Conservation (phyloP, 1,139 yeast species). For the Yamadazyma trypodendri region DNA sequence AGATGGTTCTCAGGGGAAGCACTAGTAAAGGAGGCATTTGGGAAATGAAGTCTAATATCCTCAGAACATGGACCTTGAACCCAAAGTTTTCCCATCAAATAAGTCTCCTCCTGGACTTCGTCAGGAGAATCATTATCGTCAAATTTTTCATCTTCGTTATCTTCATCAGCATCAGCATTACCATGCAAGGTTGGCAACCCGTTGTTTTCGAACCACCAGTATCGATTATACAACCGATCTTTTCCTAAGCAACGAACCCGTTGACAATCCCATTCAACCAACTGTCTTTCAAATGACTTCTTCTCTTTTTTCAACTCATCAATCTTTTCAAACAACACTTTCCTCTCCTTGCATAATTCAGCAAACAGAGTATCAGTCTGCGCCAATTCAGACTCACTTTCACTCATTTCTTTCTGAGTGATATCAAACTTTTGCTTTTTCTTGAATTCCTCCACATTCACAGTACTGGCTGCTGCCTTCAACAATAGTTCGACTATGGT, state of each 20-base stretch:
- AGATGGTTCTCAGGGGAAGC: constrained; percentile 4
- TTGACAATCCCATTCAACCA: constrained; percentile 73
- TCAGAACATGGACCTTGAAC: constrained; percentile 85
- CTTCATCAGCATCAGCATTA: constrained; percentile 36
- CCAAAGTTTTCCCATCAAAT: constrained; percentile 87
- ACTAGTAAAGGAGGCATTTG: constrained; percentile 7
- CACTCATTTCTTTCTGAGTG: constrained; percentile 42
- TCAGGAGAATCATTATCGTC: constrained; percentile 39
- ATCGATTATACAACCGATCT: constrained; percentile 80
- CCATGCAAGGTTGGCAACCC: constrained; percentile 68
- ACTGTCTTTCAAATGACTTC: constrained; percentile 51
- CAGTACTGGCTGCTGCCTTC: constrained; percentile 11
- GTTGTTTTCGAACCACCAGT: constrained; percentile 93
- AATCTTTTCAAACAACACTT: constrained; percentile 37
- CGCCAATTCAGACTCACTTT: constrained; percentile 49
- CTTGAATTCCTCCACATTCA: constrained; percentile 20
- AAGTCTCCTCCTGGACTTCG: constrained; percentile 54
- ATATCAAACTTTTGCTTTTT: constrained; percentile 30
- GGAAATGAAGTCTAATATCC: constrained; percentile 43
- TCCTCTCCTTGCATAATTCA: constrained; percentile 42
- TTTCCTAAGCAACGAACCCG: constrained; percentile 75
- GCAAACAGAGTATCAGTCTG: constrained; percentile 46
- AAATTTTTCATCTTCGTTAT: constrained; percentile 32
- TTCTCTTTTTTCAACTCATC: constrained; percentile 47
- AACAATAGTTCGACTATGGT: constrained; percentile 28